phyloP scores from a whole-genome alignment of 805 yeast genomes.

The Candida cerambycidarum region DNA sequence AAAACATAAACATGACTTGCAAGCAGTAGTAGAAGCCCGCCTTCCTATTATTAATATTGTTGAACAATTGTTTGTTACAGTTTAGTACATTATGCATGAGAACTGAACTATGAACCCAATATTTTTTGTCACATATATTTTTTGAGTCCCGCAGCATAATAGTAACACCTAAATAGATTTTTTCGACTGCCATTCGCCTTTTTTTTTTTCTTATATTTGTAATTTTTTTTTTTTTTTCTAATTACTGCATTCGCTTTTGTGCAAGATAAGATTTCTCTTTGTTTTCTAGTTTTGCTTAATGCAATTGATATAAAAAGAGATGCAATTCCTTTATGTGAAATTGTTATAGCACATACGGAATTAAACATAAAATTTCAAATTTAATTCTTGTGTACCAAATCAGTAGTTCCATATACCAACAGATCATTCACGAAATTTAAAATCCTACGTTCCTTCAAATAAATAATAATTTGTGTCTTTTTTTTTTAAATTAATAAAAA shows the following conservation, averaged over 20 bases:
- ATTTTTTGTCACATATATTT: slow-evolving; percentile 1
- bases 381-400: too few relatives aligned
- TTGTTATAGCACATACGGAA: neutral
- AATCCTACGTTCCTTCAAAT: too few relatives aligned
- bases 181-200: slow-evolving; percentile 1
- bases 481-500: too few relatives aligned
- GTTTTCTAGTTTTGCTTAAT: slow-evolving; percentile 1
- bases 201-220: neutral
- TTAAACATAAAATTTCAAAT: too few relatives aligned
- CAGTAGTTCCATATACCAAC: too few relatives aligned
- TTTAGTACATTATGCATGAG: neutral
- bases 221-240: neutral
- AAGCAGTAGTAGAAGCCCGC: neutral
- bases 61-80: neutral
- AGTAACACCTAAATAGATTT: slow-evolving; percentile 1
- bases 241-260: slow-evolving; percentile 1
- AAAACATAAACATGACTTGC: neutral
- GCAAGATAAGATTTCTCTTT: slow-evolving; percentile 3
- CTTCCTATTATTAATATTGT: neutral
- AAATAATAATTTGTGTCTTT: too few relatives aligned
- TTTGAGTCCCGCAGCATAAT: slow-evolving; percentile 2
- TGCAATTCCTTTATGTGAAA: neutral
- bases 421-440: too few relatives aligned
- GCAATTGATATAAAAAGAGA: neutral
- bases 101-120: neutral